phyloP scores from a whole-genome alignment of 2,329 filamentous ascomycete species.

The Nemania sp. region DNA sequence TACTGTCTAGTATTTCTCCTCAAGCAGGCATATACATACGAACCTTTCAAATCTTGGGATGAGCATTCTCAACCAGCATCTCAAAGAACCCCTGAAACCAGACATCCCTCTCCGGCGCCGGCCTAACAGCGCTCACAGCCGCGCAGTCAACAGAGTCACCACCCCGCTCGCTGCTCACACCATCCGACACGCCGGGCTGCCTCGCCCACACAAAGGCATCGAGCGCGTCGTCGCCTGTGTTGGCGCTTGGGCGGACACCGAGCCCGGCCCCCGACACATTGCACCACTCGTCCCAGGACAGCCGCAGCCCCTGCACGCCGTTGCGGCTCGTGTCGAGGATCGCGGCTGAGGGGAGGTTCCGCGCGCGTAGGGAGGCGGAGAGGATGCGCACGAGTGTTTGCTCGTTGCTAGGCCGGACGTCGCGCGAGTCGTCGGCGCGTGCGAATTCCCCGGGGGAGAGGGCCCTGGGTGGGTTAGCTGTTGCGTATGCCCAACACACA shows the following conservation, averaged over 20 bases:
- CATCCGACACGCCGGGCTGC: slow-evolving; percentile 14
- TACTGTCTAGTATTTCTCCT: no score
- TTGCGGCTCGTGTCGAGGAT: slow-evolving; percentile 26
- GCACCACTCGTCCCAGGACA: slow-evolving; percentile 25
- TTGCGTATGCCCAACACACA: no score
- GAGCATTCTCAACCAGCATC: no score
- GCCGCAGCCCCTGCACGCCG: slow-evolving; percentile 19
- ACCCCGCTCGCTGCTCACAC: slow-evolving; percentile 4
- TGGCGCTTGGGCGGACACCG: not conserved
- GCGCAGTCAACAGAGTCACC: slow-evolving; percentile 2
- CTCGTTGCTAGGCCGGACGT: slow-evolving; percentile 20
- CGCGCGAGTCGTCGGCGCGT: slow-evolving; percentile 8
- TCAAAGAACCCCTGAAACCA: no score
- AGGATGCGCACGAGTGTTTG: slow-evolving; percentile 2
- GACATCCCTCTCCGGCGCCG: no score
- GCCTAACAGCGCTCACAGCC: slow-evolving; percentile 1
- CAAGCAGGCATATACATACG: no score
- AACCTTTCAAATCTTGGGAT: no score
- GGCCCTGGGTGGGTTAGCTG: slow-evolving; percentile 5
- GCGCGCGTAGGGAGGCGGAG: not conserved
- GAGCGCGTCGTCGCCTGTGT: slow-evolving; percentile 6
- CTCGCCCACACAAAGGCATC: slow-evolving; percentile 23
- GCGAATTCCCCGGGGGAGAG: slow-evolving; percentile 23
- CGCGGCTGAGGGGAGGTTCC: not conserved
- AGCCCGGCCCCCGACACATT: slow-evolving; percentile 17